Base-by-base conservation (phyloP, 495 filamentous ascomycete species). In the Xylaria nigripes region DNA sequence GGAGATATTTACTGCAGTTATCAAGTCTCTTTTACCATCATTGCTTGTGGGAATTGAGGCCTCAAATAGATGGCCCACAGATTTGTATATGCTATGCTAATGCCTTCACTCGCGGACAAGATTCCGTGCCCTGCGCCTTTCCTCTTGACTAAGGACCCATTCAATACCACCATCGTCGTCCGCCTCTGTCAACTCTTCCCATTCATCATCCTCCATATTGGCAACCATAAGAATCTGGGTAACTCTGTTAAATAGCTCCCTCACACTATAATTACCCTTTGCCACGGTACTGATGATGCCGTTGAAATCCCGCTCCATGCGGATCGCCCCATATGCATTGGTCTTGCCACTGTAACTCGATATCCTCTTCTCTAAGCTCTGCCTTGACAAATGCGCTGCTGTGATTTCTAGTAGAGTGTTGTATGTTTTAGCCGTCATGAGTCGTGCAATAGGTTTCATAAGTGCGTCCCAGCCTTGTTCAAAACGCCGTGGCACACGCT, bases 131-230 rank as follows among this genome's bases (percentile, higher is more conserved):
- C 68, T 77, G 57, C 62, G 70, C 58, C 74, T 73, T 65, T 81
- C 78, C 41, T 81, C 78, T 56, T 74, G 70, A 45, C 54, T 77
- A 41, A 81, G 56, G n/a, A 80, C 72, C 78, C 78, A 81, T 46
- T 67, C 50, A 63, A 81, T 76, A 23, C 61, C 74, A 23, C 68
- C 76, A 12, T 76, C 75, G 5, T 62, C 70, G 3, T 63, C 69
- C 3, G 61, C 68, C 3, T 56, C 59, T 3, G 53, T 61, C 38
- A 77, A 51, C 68, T 92, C 92, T 46, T 90, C 89, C 89, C 91
- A 96, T 70, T 98, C 94, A 52, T 98, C 93, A 16, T 94, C 90
- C 67, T 98, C 93, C 90, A 96, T 95, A 55, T 91, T 91, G 63
- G 95, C 87, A 4, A 95, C 80, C 70, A 96, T 78, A 45, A 85